A percentile compares a stretch with the other conserved stretches of the same genome.
Evolutionary conservation across 2,329 filamentous ascomycete species (phyloP).

Genomic region (Colletotrichum sp.): DNA sequence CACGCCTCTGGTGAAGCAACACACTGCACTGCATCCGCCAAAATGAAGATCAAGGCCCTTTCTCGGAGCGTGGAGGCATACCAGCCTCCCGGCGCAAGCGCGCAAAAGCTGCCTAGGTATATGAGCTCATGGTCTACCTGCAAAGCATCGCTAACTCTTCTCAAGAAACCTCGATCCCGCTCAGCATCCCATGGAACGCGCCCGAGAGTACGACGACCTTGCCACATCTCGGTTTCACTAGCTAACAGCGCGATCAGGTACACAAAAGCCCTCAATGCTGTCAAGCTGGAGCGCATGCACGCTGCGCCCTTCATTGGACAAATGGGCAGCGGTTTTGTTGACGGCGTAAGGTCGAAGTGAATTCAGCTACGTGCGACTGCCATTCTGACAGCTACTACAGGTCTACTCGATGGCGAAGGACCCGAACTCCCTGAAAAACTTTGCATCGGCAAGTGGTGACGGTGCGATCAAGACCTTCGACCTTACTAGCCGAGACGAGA

Average conservation of each 20-base stretch:
- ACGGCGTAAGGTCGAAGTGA: slow-evolving; percentile 64
- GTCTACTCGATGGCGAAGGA: slow-evolving; percentile 81
- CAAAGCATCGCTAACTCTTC: not conserved
- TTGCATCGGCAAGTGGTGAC: slow-evolving; percentile 88
- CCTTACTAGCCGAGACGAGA: slow-evolving; percentile 71
- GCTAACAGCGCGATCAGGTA: slow-evolving; percentile 30
- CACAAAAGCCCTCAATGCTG: slow-evolving; percentile 69
- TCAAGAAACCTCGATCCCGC: slow-evolving; percentile 78
- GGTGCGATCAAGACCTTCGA: slow-evolving; percentile 76
- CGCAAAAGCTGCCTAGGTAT: slow-evolving; percentile 60
- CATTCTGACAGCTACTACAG: not conserved
- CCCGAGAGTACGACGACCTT: slow-evolving; percentile 81
- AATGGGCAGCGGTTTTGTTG: slow-evolving; percentile 88
- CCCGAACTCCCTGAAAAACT: slow-evolving; percentile 72
- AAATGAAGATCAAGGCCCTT: slow-evolving; percentile 70
- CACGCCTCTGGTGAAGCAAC: not conserved
- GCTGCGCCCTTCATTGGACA: slow-evolving; percentile 77
- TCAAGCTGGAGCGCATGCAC: slow-evolving; percentile 94
- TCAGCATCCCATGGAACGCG: slow-evolving; percentile 89
- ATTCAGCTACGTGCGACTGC: not conserved
- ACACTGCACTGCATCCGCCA: slow-evolving; percentile 1
- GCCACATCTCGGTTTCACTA: slow-evolving; percentile 45
- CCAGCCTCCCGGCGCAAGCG: slow-evolving; percentile 71
- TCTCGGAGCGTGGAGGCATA: slow-evolving; percentile 68
- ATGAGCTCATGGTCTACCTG: not conserved